Evolutionary conservation across 1,284 basidiomycete genomes (phyloP), one percentile per base, ranked within the genome.

Genomic region (Pseudozyma tsukubaensis): DNA sequence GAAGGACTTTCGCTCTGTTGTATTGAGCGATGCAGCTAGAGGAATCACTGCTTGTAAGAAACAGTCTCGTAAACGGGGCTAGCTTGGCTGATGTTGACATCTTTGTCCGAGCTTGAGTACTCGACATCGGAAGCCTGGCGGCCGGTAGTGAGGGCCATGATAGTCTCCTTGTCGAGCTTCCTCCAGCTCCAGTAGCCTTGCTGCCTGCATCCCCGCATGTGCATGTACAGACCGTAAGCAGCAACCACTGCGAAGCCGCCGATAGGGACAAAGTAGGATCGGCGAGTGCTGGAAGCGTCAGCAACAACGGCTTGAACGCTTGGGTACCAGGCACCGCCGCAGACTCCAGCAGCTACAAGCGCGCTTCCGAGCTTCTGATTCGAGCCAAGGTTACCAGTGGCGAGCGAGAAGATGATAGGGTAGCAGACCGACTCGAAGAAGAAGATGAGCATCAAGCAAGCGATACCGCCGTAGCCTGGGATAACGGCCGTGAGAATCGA

Each of bases 271-370:
- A 62, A 60, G 69, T 54, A 77, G 19, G 71, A 73, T 12, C 50
- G 36, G 3, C n/a, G 56, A 7, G 71, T 73, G n/a, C 19, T 48
- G 3, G 58, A 67, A 1, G 78, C 78, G 80, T 92, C 90, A 12
- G 90, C 90, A 54, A 92, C 86, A 10, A 88, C 87, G 32, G 88
- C 91, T 77, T 92, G 91, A 12, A 90, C 89, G 0, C 90, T 87
- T 1, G 92, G 91, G 84, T 89, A 91, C 88, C 90, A 91, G 19
- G 91, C 91, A 58, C 91, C 91, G 54, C 91, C 91, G 61, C 89
- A 89, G 43, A 92, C 90, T 90, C 91, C 87, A 16, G 56, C 59
- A 47, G 72, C 71, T 10, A 77, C 64, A 16, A 77, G 56, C 0
- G 71, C 55, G 19, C 55, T 57, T 0, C 71, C 74, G 12, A 72